phyloP scores from a whole-genome alignment of 208 protist genomes.

The Angomonas deanei region DNA sequence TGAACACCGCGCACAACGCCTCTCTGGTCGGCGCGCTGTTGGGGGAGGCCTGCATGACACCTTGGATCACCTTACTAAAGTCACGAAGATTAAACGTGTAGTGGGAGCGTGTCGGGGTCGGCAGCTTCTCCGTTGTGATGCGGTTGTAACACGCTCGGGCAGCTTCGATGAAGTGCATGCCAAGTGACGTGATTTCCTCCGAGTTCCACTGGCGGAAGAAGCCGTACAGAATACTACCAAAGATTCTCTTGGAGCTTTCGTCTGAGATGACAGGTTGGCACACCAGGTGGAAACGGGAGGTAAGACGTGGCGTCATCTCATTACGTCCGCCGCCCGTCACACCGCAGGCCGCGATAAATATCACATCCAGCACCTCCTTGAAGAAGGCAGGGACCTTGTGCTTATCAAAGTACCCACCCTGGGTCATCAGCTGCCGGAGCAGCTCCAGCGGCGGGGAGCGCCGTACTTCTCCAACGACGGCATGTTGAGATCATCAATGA shows the following conservation, averaged over 20 bases:
- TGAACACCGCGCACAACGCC: conserved; percentile 84
- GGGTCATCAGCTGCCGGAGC: conserved; percentile 93
- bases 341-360: conserved; percentile 89
- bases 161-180: conserved; percentile 83
- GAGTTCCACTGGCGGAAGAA: conserved; percentile 72
- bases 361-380: conserved; percentile 89
- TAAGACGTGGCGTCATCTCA: conserved; percentile 89
- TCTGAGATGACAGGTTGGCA: conserved; percentile 90
- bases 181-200: conserved; percentile 38
- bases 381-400: conserved; percentile 90
- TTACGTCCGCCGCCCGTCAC: conserved; percentile 95
- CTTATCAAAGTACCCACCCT: conserved; percentile 91
- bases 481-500: conserved; percentile 97
- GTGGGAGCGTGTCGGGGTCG: conserved; percentile 96
- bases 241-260: conserved; percentile 89
- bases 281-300: conserved; percentile 92
- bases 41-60: conserved; percentile 88
- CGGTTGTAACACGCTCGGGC: conserved; percentile 94
- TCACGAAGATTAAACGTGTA: conserved; percentile 99
- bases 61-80: conserved; percentile 96
- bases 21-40: conserved; percentile 35
- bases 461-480: conserved; percentile 92
- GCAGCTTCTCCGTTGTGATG: conserved; percentile 92
- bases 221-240: conserved; percentile 93
- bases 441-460: conserved; percentile 94